Base-by-base conservation (phyloP, 2,329 filamentous ascomycete species). In the Stemphylium lycopersici region DNA sequence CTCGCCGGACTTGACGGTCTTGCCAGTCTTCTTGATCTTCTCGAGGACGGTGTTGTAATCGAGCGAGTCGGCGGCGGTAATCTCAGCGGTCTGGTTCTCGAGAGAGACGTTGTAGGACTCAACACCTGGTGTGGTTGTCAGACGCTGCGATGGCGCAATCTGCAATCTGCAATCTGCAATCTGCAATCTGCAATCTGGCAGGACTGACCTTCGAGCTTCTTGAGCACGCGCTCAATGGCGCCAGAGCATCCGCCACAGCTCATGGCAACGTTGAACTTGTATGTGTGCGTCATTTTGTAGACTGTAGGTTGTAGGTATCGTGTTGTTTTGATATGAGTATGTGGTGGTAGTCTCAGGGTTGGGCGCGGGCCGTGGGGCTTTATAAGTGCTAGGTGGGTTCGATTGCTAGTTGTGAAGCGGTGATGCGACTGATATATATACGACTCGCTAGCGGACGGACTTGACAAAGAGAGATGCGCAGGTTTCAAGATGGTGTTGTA, bases 211-310 rank as follows among this genome's bases (percentile, higher is more conserved):
- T 96, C 89, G 2, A 96, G 87, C 81, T 91, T 96, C 81, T 90
- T 93, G 62, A 99, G 86, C 40, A 97, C 92, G 47, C 92, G 86
- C 79, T 96, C 90, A 39, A 99, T 84, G 65, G 95, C 95, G 71
- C 93, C 92, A 40, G 93, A 97, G 87, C 95, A 99, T 76, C 95
- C 95, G 74, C 90, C 87, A 81, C 95, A 99, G 83, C 83, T 90
- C 95, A 99, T 99, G 78, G 81, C 83, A 77, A 98, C 86, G 78
- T 93, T 88, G 83, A 98, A 98, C 78, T 95, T 91, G 89, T 98
- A 98, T 66, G 87, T 90, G 82, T 96, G 91, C 56, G 74, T 66
- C 90, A 93, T 92, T 69, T 65, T 82, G 71, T 46, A 43, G 52
- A 34, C 46, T 46, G 42, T 44, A 45, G 51, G 40, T 47, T 46